Percentiles rank a stretch among this genome's conserved stretches.
Conservation (phyloP, 169 alveolate genomes). For the Amoebophrya sp. region DNA sequence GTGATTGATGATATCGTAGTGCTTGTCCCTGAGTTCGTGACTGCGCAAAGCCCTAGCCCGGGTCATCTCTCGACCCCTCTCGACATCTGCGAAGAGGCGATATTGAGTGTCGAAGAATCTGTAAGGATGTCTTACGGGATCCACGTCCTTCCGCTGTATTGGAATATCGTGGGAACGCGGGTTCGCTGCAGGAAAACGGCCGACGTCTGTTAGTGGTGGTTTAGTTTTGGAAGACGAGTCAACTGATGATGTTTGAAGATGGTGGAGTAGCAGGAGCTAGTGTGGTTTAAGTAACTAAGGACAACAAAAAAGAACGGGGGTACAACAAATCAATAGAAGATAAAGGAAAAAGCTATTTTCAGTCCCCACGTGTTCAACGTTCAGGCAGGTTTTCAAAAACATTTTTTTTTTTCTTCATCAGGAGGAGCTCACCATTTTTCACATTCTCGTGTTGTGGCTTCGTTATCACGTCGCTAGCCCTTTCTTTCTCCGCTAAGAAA, state of each 20-base stretch:
- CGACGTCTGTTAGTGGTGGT: neutral
- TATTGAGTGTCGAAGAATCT: neutral
- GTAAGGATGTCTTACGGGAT: neutral
- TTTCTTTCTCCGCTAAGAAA: neutral
- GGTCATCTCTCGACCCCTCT: neutral
- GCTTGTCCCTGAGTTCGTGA: neutral
- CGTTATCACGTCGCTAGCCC: neutral
- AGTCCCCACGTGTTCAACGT: neutral
- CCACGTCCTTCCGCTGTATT: slow-evolving; percentile 1
- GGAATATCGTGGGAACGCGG: neutral
- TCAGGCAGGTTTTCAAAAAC: neutral
- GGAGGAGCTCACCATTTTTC: neutral
- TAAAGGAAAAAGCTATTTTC: neutral
- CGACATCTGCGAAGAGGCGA: neutral
- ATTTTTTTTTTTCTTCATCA: neutral
- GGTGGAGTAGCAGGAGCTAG: neutral
- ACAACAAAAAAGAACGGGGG: neutral
- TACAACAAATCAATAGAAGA: neutral
- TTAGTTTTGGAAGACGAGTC: too few relatives aligned
- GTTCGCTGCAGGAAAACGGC: neutral
- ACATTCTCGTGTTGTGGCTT: neutral
- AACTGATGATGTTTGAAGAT: neutral
- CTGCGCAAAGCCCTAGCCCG: slow-evolving; percentile 26
- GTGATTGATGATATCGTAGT: neutral
- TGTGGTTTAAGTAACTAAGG: neutral